phyloP scores from a whole-genome alignment of 2,329 filamentous ascomycete genomes.

The Sporothrix humicola region DNA sequence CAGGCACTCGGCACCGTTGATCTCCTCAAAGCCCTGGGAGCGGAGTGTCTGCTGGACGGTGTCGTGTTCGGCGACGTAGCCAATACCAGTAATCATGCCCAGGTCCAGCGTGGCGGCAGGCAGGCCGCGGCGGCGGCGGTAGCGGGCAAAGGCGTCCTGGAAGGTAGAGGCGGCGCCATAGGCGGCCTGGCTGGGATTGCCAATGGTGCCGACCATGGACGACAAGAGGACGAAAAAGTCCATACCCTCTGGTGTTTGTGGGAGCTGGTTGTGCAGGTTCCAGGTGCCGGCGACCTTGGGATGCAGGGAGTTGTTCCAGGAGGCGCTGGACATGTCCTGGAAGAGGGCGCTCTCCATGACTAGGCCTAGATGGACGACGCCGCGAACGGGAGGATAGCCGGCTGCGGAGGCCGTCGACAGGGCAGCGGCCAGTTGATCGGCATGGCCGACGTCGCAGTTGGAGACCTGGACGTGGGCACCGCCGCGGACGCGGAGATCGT shows the following conservation, averaged over 20 bases:
- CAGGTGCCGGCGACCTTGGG: slow-evolving; percentile 49
- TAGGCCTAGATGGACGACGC: slow-evolving; percentile 36
- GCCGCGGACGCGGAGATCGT: slow-evolving; percentile 18
- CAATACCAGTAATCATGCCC: slow-evolving; percentile 46
- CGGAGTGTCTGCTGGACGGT: slow-evolving; percentile 35
- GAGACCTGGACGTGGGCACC: slow-evolving; percentile 32
- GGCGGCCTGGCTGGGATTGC: slow-evolving; percentile 49
- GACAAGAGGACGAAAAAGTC: slow-evolving; percentile 50
- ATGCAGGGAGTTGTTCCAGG: slow-evolving; percentile 36
- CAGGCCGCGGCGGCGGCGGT: slow-evolving; percentile 45
- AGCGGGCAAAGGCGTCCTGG: slow-evolving; percentile 49
- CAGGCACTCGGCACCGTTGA: slow-evolving; percentile 38
- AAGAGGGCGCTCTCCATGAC: slow-evolving; percentile 38
- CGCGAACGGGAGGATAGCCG: slow-evolving; percentile 36
- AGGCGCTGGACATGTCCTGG: slow-evolving; percentile 35
- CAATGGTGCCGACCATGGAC: slow-evolving; percentile 46
- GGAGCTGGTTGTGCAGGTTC: slow-evolving; percentile 46
- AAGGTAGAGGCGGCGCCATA: slow-evolving; percentile 52
- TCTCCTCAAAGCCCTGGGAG: slow-evolving; percentile 38
- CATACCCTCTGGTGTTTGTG: slow-evolving; percentile 32
- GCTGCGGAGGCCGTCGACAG: slow-evolving; percentile 24
- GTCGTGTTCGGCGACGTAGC: slow-evolving; percentile 42
- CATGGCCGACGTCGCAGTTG: slow-evolving; percentile 36
- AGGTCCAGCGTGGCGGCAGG: slow-evolving; percentile 49
- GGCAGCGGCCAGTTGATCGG: slow-evolving; percentile 33